Evolutionary conservation across 768 basidiomycete genomes (phyloP), one percentile per base, ranked within the genome.

Genomic region (Amanita subjunquillea): DNA sequence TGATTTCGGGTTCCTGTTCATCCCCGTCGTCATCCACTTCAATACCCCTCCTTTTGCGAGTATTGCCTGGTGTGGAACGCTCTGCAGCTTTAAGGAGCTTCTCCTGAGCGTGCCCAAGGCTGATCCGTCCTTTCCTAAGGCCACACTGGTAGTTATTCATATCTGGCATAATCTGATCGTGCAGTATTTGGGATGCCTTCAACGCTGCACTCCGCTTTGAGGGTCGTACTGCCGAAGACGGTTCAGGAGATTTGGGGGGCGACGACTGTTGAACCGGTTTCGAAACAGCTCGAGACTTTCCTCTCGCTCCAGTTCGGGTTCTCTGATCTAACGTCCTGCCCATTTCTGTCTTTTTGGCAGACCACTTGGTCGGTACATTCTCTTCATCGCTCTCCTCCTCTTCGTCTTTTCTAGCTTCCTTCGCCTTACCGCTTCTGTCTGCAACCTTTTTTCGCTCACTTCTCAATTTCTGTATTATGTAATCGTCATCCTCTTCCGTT

Each of bases 91-190:
- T 22, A 2, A 48, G 32, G n/a, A 36, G 27, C 29, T 7, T 30
- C 32, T 48, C 44, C 27, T 48, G 38, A 17, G 39, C 41, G 10
- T 27, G 20, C 6, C 40, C 43, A 10, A 53, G 30, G 34, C 52
- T 53, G n/a, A 48, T 43, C 25, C 52, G 34, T 29, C 55, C 58
- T 65, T 61, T 62, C 63, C 62, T 59, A 71, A 78, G 72, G 68
- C 91, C 83, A 58, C 77, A 76, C 62, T 90, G 79, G 59, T 74
- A 91, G 53, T 71, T 77, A 38, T 82, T 57, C 2, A 89, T 72
- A 57, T 92, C 90, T 0, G 89, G 89, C 82, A 91, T 91, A 53
- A 91, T 69, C 68, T 78, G 65, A 61, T 82, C 55, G 69, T 79
- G 61, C 72, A 91, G 57, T 67, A 71, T 59, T 74, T 82, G 64